phyloP scores from a whole-genome alignment of 1,284 basidiomycete genomes.

The Marasmius fiardii region DNA sequence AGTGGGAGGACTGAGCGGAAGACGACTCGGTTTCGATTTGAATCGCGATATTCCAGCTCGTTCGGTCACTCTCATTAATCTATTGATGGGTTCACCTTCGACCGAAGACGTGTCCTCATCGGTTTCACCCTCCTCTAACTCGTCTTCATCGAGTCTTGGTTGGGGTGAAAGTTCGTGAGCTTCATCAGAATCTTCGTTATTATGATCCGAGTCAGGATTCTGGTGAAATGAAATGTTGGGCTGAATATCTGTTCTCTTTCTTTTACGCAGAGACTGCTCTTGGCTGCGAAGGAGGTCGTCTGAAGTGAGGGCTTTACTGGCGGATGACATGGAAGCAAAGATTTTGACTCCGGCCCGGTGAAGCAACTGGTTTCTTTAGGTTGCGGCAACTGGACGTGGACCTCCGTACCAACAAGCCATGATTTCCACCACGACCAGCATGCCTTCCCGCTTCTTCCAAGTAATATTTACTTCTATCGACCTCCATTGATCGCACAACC shows the following conservation, averaged over 20 bases:
- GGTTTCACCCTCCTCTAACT: neutral
- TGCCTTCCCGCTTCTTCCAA: too few species aligned
- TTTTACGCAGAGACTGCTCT: constrained; percentile 29
- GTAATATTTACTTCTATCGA: too few species aligned
- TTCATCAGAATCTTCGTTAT: constrained; percentile 11
- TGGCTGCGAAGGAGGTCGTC: constrained; percentile 35
- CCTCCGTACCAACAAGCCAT: too few species aligned
- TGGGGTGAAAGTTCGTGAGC: neutral
- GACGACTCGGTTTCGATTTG: neutral
- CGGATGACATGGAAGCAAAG: constrained; percentile 1
- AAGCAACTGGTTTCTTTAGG: too few species aligned
- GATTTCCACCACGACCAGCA: too few species aligned
- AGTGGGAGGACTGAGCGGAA: neutral
- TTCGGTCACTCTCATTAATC: neutral
- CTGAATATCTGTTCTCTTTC: constrained; percentile 13
- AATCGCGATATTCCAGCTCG: neutral
- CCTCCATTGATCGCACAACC: too few species aligned
- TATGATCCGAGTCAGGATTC: neutral
- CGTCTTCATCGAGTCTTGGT: neutral
- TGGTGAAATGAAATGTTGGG: neutral
- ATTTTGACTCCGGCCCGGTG: neutral
- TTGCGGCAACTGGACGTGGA: too few species aligned
- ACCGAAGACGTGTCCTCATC: neutral
- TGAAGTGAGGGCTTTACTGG: constrained; percentile 27
- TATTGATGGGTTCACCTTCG: neutral